Evolutionary conservation across 345 rosid genomes (phyloP), one percentile per base, ranked within the genome.

Genomic region (Sisymbrium altissimum): DNA sequence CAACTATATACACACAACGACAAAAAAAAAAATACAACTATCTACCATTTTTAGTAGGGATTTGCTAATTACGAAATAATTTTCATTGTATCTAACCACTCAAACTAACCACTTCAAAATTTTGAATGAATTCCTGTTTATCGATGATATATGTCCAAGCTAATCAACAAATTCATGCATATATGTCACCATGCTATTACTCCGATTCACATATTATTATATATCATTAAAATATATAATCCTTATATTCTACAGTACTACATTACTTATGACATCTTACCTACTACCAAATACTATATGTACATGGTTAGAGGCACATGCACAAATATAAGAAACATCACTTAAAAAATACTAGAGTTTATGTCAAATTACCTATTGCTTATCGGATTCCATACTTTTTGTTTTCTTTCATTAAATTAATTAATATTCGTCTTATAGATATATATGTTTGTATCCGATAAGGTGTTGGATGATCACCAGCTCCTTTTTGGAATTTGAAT

Each of bases 391-490:
- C 40, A 40, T 19, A 19, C 49, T 29, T 29, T 50, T 72, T 72
- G 36, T 52, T 23, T 21, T 23, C 55, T 19, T 72, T 30, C 62
- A 41, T 21, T 30, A 52, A 63, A 30, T 19, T 18, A 45, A 46
- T 35, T 44, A 64, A 17, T 44, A 13, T 14, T 55, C 59, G 43
- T 18, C 17, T 44, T 13, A 17, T 40, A 5, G 21, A 32, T 55
- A 17, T 35, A 32, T 55, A 17, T 35, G 56, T 43, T 30, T 72
- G 14, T 21, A 55, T 55, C 49, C 35, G 66, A 33, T 36, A 73
- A 65, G 49, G 60, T 59, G 59, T 36, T 66, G 13, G 60, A 66
- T 33, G 15, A 68, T 60, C 63, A 60, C 68, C 68, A 67, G 68
- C 40, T 32, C 46, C 43, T 36, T 46, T 8, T 44, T 38, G 45